These are phyloP conservation scores for Lumnitzera littorea DNA, from an alignment of 345 rosid genomes.

Conservation along the genomic window DNA sequence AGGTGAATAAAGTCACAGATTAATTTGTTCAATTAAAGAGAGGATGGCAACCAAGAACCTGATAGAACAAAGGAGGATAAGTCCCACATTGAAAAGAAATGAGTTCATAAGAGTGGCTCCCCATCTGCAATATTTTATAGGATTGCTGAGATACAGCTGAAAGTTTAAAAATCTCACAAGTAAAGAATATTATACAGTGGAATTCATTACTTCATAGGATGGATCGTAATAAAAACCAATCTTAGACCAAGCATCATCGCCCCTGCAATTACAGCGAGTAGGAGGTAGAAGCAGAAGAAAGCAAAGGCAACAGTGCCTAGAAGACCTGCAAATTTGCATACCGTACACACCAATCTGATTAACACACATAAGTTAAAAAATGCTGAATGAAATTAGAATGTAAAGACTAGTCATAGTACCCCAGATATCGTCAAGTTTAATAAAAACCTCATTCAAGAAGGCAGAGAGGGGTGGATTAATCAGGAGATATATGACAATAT, in stretches of 20 bases:
- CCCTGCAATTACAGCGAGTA: constrained; percentile 93
- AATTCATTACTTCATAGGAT: constrained; percentile 85
- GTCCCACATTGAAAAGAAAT: constrained; percentile 96
- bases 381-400: not conserved
- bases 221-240: constrained; percentile 81
- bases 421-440: constrained; percentile 94
- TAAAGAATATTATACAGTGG: too few relatives aligned
- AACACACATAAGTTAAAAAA: constrained; percentile 3
- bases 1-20: not conserved
- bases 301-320: constrained; percentile 94
- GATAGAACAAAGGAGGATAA: constrained; percentile 87
- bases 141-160: constrained; percentile 20
- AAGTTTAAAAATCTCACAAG: not conserved
- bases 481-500: constrained; percentile 77
- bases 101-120: constrained; percentile 99
- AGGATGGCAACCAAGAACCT: constrained; percentile 39
- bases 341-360: constrained; percentile 8
- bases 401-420: constrained; percentile 30
- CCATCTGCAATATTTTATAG: constrained; percentile 56
- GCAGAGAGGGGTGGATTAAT: constrained; percentile 85
- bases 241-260: constrained; percentile 97
- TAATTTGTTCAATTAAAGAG: not conserved
- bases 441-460: constrained; percentile 89
- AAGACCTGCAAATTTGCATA: constrained; percentile 53
- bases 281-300: constrained; percentile 92